Evolutionary conservation across 1,284 basidiomycete species (phyloP).

Genomic region (Sanghuangporus weigelae): DNA sequence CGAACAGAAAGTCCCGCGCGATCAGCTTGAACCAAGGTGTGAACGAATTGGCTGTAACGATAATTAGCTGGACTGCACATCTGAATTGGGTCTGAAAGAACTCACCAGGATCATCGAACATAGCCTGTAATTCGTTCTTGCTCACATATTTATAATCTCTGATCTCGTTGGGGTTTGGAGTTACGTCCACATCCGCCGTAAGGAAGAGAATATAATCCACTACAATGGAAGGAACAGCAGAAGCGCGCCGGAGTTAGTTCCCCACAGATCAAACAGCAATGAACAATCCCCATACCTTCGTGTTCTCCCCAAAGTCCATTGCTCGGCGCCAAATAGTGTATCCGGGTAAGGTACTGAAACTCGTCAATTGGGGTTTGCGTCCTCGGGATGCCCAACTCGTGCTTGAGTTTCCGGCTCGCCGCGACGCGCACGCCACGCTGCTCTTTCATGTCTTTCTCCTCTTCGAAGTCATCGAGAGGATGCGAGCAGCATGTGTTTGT

Average conservation of each 20-base stretch:
- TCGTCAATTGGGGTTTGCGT: conserved; percentile 76
- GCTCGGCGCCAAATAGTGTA: conserved; percentile 96
- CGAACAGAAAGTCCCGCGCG: conserved; percentile 93
- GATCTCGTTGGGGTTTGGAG: conserved; percentile 89
- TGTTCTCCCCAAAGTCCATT: conserved; percentile 97
- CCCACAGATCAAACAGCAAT: background rate
- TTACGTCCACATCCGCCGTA: conserved; percentile 83
- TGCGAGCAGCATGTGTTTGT: conserved; percentile 99
- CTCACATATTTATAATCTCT: conserved; percentile 89
- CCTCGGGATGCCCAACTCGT: conserved; percentile 91
- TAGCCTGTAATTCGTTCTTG: conserved; percentile 81
- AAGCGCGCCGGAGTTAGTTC: background rate
- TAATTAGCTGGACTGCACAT: background rate
- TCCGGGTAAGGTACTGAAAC: conserved; percentile 94
- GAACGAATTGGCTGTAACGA: conserved; percentile 71
- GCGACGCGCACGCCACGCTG: conserved; percentile 87
- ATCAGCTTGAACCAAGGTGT: conserved; percentile 99
- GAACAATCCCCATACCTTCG: conserved; percentile 65
- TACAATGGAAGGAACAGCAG: conserved; percentile 29
- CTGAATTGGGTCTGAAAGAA: background rate
- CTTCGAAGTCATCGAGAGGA: conserved; percentile 87
- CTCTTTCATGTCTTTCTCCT: conserved; percentile 72
- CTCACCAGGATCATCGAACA: conserved; percentile 83
- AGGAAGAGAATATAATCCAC: conserved; percentile 99
- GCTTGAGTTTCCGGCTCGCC: conserved; percentile 92